Evolutionary conservation across 257 asterid genomes (phyloP), one percentile per base, ranked within the genome.

Genomic region (Solanum dulcamara): DNA sequence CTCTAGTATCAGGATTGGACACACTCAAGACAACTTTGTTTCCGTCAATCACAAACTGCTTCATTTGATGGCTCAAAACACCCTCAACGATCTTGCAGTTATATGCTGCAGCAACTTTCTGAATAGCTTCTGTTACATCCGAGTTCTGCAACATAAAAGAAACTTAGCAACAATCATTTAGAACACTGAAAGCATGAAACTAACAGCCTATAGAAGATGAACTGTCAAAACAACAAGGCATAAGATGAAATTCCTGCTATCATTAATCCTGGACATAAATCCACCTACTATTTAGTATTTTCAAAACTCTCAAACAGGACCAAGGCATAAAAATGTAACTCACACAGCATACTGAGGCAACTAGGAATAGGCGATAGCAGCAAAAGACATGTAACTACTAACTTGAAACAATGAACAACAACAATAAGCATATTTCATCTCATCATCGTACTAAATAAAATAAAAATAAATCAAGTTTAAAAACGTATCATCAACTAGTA

Each of bases 81-180:
- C 99, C 98, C 88, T 96, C 99, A 26, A 94, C 95, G 85, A 94
- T 92, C 91, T 92, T 93, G 94, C 99, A 96, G 89, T 93, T 98
- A 68, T 93, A 96, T 46, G 98, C 98, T 26, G 98, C 97, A 72
- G 98, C 99, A 83, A 96, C 98, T 84, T 94, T 85, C 80, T 85
- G 88, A 48, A 85, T 81, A 70, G 88, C 88, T 33, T 80, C 85
- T 48, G 85, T 66, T n/a, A 85, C 85, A 85, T 85, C 81, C 6
- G 80, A 80, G 48, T 85, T 85, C 88, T 85, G 72, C 44, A 66
- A 50, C 32, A 10, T n/a, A 60, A 80, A 80, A 32, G 17, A 62
- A 75, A 38, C 83, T 74, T 37, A 35, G 72, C 51, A 75, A 55
- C 22, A 77, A 46, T 20, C 42, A 15, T 26, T 75, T 77, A 28